Percentiles rank a stretch among this genome's conserved stretches.
These are phyloP conservation scores for Aspergillus sp. DNA, from an alignment of 2,329 filamentous ascomycete genomes.

Conservation along the genomic window DNA sequence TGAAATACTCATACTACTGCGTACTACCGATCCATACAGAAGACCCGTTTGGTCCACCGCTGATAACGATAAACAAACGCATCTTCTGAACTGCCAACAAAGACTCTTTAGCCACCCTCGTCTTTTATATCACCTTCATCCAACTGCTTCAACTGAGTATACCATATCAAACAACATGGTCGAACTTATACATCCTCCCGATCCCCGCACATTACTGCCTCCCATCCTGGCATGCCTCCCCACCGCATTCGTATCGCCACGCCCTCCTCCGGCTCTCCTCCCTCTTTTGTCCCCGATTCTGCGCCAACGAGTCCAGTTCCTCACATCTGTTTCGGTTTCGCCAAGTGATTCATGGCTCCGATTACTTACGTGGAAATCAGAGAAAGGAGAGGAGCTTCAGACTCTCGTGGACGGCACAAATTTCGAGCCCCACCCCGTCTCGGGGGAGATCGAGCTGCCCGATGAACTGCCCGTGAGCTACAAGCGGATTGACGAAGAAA, in stretches of 20 bases:
- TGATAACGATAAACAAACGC: background rate
- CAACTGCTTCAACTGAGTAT: background rate
- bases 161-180: slow-evolving; percentile 40
- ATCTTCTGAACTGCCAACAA: background rate
- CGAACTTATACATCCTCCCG: slow-evolving; percentile 49
- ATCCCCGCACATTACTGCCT: slow-evolving; percentile 52
- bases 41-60: background rate
- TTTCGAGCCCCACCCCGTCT: slow-evolving; percentile 58
- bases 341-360: slow-evolving; percentile 50
- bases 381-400: slow-evolving; percentile 48
- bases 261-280: slow-evolving; percentile 54
- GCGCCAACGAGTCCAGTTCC: slow-evolving; percentile 54
- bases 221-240: slow-evolving; percentile 59
- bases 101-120: background rate
- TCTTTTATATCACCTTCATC: too few relatives aligned
- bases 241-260: slow-evolving; percentile 52
- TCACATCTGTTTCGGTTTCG: slow-evolving; percentile 41
- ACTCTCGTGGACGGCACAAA: slow-evolving; percentile 47
- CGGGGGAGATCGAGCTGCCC: slow-evolving; percentile 58
- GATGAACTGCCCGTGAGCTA: slow-evolving; percentile 51
- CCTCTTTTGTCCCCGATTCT: slow-evolving; percentile 58
- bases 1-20: background rate
- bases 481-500: slow-evolving; percentile 56
- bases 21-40: background rate
- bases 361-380: slow-evolving; percentile 53